Percentiles rank a stretch among this genome's conserved stretches.
Conservation (phyloP, 805 yeast species). For the Hanseniaspora nectarophila region DNA sequence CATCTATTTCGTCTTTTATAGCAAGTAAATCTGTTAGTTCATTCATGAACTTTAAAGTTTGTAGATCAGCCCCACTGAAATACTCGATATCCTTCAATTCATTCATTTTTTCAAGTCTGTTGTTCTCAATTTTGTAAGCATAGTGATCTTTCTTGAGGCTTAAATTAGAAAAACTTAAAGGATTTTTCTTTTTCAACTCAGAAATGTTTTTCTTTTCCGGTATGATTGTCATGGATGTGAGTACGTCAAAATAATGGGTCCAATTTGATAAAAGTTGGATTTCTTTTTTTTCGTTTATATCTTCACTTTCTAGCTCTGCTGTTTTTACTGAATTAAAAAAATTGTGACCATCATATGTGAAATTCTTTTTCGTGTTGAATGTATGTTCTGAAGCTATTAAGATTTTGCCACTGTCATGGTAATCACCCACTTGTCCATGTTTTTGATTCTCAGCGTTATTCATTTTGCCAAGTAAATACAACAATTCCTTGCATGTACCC, state of each 20-base stretch:
- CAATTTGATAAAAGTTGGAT: constrained; percentile 4
- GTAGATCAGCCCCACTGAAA: constrained; percentile 13
- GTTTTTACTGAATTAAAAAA: background rate
- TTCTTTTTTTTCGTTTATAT: background rate
- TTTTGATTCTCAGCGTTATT: background rate
- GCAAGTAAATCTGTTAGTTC: background rate
- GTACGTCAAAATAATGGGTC: constrained; percentile 7
- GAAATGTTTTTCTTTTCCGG: constrained; percentile 1
- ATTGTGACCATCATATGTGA: background rate
- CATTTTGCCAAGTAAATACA: background rate
- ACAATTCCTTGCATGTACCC: background rate
- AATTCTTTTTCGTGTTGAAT: background rate
- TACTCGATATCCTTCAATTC: constrained; percentile 12
- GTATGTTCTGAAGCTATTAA: constrained; percentile 2
- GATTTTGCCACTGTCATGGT: background rate
- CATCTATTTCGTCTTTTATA: background rate
- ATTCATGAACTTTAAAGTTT: constrained; percentile 11
- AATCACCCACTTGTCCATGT: no score
- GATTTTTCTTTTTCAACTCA: no score
- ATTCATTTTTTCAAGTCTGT: background rate
- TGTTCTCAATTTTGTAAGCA: background rate
- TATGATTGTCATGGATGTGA: constrained; percentile 4
- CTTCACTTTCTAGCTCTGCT: background rate
- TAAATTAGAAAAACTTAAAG: background rate
- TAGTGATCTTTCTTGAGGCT: background rate